These are phyloP conservation scores for Amborella trichopoda DNA, from an alignment of 164 flowering plant species.

Conservation along the genomic window DNA sequence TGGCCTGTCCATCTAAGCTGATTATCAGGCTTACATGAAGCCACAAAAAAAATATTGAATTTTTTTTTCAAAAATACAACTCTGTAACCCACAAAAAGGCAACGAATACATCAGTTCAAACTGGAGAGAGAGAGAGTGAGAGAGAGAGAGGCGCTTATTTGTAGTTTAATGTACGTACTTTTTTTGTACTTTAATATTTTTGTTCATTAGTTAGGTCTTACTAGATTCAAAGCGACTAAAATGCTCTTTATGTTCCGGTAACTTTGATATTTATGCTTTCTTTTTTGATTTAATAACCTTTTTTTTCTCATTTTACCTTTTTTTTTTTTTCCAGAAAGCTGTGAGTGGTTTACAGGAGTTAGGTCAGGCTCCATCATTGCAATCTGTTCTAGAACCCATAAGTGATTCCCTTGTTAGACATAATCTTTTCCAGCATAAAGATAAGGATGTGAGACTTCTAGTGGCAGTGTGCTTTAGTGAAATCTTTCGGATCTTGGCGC, in stretches of 20 bases:
- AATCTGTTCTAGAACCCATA: constrained; percentile 37
- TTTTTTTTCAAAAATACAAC: too few species aligned
- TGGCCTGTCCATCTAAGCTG: too few species aligned
- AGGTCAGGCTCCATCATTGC: constrained; percentile 37
- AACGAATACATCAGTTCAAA: too few species aligned
- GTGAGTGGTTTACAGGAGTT: constrained; percentile 51
- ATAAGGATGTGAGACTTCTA: constrained; percentile 70
- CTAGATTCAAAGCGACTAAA: not conserved
- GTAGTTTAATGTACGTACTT: too few species aligned
- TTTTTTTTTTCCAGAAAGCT: constrained; percentile 50
- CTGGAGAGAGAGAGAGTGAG: too few species aligned
- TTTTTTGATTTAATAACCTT: too few species aligned
- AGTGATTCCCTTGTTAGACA: constrained; percentile 37
- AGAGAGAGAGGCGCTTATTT: too few species aligned
- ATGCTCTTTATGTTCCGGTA: not conserved
- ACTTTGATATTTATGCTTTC: not conserved
- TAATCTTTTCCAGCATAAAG: constrained; percentile 46
- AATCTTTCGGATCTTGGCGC: constrained; percentile 77
- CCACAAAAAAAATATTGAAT: too few species aligned
- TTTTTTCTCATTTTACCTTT: not conserved
- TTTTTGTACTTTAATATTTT: too few species aligned
- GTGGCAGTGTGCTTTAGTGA: constrained; percentile 66
- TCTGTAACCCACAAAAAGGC: too few species aligned
- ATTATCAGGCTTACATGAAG: too few species aligned
- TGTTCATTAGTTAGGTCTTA: not conserved